Base-by-base conservation (phyloP, 2,329 filamentous ascomycete species). In the Colletotrichum tofieldiae region DNA sequence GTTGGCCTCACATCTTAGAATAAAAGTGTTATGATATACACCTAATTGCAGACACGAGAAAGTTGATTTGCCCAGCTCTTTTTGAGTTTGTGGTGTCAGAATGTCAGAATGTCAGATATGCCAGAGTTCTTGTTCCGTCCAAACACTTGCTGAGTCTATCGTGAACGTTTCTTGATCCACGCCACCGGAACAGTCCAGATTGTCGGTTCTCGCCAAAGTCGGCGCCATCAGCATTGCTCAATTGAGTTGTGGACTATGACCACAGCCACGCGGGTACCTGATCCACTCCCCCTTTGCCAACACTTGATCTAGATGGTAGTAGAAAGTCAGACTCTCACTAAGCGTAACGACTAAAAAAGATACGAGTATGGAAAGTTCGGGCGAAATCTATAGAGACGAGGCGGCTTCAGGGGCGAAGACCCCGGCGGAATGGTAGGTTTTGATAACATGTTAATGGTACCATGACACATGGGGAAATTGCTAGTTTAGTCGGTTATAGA, bases 51-150 rank as follows among this genome's bases (percentile, higher is more conserved):
- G 29, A 58, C n/a, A 41, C 55, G 55, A 58, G 35, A 12, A 41
- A 23, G n/a, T 7, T 14, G 12, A n/a, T 26, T 32, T 58, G 23
- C 2, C 55, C 26, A 16, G n/a, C n/a, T n/a, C n/a, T n/a, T 26
- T 26, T 35, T 45, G 12, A 26, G 20, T 45, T 14, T 16, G 5
- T 23, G 39, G 18, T 49, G 43, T 26, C 26, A n/a, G n/a, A n/a
- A n/a, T n/a, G n/a, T 16, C 54, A 7, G 5, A 12, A 35, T 35
- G 43, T 59, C 23, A 58, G 61, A 69, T 45, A 51, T 18, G 52
- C 45, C 26, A 37, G 43, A 39, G 35, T 54, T 60, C n/a, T 54
- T 55, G n/a, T 49, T 66, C 20, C 67, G 14, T 70, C 45, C 45
- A 45, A 66, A 66, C 23, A 20, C n/a, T 12, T n/a, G 20, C 14